These are phyloP conservation scores for Pleurotus citrinopileatus DNA, from an alignment of 768 basidiomycete species.

Conservation along the genomic window DNA sequence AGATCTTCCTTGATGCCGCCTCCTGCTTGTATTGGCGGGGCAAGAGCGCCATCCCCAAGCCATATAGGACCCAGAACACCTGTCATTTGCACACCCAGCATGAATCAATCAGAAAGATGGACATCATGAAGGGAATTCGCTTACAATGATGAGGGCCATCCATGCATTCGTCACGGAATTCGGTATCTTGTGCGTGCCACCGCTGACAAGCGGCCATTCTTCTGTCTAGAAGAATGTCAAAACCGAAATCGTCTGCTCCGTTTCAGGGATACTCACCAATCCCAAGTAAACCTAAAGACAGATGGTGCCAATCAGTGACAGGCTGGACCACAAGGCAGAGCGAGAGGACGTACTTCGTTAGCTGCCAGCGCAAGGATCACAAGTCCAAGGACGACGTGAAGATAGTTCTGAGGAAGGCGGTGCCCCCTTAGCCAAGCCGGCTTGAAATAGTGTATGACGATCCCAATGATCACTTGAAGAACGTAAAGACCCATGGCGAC, in stretches of 20 bases:
- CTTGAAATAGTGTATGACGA: slow-evolving; percentile 53
- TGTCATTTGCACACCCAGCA: slow-evolving; percentile 17
- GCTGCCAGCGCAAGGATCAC: slow-evolving; percentile 51
- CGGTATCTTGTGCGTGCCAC: slow-evolving; percentile 34
- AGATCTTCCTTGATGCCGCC: slow-evolving; percentile 13
- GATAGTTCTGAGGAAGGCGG: slow-evolving; percentile 51
- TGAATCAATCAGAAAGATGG: neutral
- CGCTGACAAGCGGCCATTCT: slow-evolving; percentile 37
- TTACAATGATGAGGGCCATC: slow-evolving; percentile 41
- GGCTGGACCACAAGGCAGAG: slow-evolving; percentile 3
- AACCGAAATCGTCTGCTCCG: neutral
- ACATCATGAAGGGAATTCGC: slow-evolving; percentile 13
- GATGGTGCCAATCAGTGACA: slow-evolving; percentile 9
- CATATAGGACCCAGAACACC: slow-evolving; percentile 48
- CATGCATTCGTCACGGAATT: slow-evolving; percentile 40
- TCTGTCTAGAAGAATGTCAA: slow-evolving; percentile 6
- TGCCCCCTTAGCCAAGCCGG: slow-evolving; percentile 30
- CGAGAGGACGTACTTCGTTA: slow-evolving; percentile 35
- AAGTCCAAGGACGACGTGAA: slow-evolving; percentile 53
- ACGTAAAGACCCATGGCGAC: slow-evolving; percentile 53
- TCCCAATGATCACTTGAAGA: slow-evolving; percentile 44
- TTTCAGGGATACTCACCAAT: slow-evolving; percentile 26
- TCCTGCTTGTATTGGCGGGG: slow-evolving; percentile 45
- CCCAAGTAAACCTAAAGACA: slow-evolving; percentile 43
- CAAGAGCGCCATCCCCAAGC: slow-evolving; percentile 36